Base-by-base conservation (phyloP, 139 green algal species). In the Diplosphaera chodatii region DNA sequence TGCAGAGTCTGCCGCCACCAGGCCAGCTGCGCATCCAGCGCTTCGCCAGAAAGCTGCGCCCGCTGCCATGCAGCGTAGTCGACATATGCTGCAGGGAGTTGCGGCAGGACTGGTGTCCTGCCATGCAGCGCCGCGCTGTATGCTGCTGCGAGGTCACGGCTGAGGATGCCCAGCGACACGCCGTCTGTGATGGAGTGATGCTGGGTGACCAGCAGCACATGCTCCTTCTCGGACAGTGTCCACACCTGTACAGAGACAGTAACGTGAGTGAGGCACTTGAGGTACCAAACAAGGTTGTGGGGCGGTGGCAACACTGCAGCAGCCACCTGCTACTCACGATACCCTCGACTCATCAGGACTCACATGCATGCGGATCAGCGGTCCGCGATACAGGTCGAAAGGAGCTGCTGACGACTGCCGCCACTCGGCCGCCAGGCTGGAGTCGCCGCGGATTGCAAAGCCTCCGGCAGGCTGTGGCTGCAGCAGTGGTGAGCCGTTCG, bases 181-280 rank as follows among this genome's bases (percentile, higher is more conserved):
- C 66, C 66, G 23, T 71, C 66, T 32, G 66, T 71, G 33, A 71
- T 20, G 34, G 37, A 20, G 34, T 71, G 66, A n/a, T 71, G 66
- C 66, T 64, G 2, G 4, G 18, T 33, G 32, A 63, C 15, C 34
- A 71, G 33, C 4, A 71, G 28, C 4, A 71, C 3, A n/a, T 71
- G 66, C 66, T 62, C 5, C 4, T 33, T 13, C 23, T 32, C 16
- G 48, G 1, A n/a, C 25, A 71, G n/a, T 5, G 25, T 18, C 48
- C 48, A 59, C 10, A 59, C 48, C 48, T 59, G 48, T 13, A 8
- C 13, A 23, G 13, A n/a, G 48, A 59, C 48, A 59, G 37, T 10
- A 59, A 5, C 25, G 48, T 59, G 16, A n/a, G 18, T 23, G 13
- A 23, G 22, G 13, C 18, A 13, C 37, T 48, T 59, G 48, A 59